These are phyloP conservation scores for Plasmodium sp. DNA, from an alignment of 169 alveolate genomes.

Conservation along the genomic window DNA sequence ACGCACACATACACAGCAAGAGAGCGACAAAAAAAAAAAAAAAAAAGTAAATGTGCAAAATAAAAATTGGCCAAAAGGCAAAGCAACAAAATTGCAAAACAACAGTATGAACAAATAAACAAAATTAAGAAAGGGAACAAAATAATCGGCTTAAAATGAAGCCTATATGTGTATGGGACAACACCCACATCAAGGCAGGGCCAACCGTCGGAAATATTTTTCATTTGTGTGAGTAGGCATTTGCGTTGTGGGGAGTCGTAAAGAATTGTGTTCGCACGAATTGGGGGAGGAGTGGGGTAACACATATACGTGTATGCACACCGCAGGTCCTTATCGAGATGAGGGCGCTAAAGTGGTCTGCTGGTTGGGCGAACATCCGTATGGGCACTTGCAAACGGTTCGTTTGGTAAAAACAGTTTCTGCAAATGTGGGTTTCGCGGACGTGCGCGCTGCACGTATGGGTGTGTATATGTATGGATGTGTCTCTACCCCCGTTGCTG, in stretches of 20 bases:
- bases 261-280: slow-evolving; percentile 16
- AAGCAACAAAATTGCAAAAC: not conserved
- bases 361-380: not conserved
- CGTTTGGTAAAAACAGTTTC: not conserved
- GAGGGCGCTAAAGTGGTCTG: not conserved
- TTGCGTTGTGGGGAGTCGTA: not conserved
- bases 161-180: not conserved
- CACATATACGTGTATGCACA: not conserved
- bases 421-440: not conserved
- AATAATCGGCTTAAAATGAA: not conserved
- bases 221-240: not conserved
- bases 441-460: not conserved
- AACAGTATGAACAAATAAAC: not conserved
- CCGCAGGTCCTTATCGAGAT: not conserved
- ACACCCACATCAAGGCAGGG: not conserved
- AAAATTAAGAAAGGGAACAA: not conserved
- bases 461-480: not conserved
- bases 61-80: not conserved
- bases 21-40: not conserved
- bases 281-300: not conserved
- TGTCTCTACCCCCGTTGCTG: not conserved
- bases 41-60: not conserved
- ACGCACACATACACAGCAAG: not conserved
- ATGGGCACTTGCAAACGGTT: not conserved
- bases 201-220: not conserved